A percentile compares a stretch with the other conserved stretches of the same genome.
phyloP scores from a whole-genome alignment of 805 yeast genomes.

The Vanderwaltozyma tropicalis region DNA sequence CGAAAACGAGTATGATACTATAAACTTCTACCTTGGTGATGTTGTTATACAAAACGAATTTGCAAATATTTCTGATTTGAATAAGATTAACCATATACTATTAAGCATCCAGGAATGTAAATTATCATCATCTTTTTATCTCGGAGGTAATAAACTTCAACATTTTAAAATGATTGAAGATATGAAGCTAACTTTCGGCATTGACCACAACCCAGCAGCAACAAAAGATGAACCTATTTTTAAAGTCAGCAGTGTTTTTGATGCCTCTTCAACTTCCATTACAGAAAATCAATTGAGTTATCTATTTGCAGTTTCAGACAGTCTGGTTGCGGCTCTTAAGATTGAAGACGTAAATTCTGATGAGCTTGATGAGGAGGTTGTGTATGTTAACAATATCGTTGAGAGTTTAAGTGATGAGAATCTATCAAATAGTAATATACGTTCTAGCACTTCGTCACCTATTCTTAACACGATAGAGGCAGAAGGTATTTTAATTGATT shows the following conservation, averaged over 20 bases:
- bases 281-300: conserved; percentile 66
- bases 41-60: conserved; percentile 59
- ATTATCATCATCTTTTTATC: conserved; percentile 51
- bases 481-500: conserved; percentile 19
- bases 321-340: conserved; percentile 45
- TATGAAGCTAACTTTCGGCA: conserved; percentile 49
- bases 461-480: not conserved
- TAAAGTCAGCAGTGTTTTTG: conserved; percentile 44
- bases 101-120: conserved; percentile 67
- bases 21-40: conserved; percentile 76
- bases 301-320: conserved; percentile 43
- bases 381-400: conserved; percentile 43
- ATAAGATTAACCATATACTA: conserved; percentile 42
- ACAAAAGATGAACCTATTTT: conserved; percentile 37
- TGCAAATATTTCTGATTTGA: conserved; percentile 18
- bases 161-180: conserved; percentile 53
- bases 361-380: conserved; percentile 55
- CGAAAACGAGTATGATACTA: conserved; percentile 40
- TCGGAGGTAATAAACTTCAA: conserved; percentile 38
- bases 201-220: conserved; percentile 42
- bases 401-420: conserved; percentile 17
- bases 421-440: conserved; percentile 5
- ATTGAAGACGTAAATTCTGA: conserved; percentile 36
- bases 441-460: conserved; percentile 1
- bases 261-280: conserved; percentile 44